Evolutionary conservation across 495 filamentous ascomycete species (phyloP).

Genomic region (Neurospora terricola): DNA sequence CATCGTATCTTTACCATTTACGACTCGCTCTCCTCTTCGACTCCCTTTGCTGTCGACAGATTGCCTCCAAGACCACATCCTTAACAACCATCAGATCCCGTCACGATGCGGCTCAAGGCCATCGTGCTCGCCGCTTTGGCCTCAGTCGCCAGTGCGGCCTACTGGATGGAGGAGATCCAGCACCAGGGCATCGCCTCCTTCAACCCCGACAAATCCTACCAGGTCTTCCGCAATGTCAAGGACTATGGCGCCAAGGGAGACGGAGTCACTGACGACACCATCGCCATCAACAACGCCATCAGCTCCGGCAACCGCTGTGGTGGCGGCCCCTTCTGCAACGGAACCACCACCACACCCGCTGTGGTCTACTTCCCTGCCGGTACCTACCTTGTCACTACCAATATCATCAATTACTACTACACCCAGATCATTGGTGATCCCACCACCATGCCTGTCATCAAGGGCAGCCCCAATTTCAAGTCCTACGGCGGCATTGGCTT

Average conservation of each 20-base stretch:
- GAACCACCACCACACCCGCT: constrained; percentile 60
- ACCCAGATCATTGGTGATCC: constrained; percentile 54
- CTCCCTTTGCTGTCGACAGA: background rate
- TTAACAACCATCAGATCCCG: background rate
- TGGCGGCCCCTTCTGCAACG: constrained; percentile 58
- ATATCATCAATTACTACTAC: constrained; percentile 56
- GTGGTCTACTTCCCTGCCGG: constrained; percentile 62
- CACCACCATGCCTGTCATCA: constrained; percentile 55
- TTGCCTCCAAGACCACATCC: background rate
- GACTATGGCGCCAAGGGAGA: constrained; percentile 72
- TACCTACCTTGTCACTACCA: constrained; percentile 48
- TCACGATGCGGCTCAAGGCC: background rate
- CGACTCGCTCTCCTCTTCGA: background rate
- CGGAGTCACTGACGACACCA: constrained; percentile 29
- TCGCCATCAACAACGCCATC: constrained; percentile 55
- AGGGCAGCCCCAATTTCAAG: constrained; percentile 50
- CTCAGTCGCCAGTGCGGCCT: constrained; percentile 17
- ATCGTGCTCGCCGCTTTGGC: background rate
- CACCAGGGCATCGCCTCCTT: constrained; percentile 39
- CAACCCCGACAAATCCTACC: constrained; percentile 27
- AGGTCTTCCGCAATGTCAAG: constrained; percentile 72
- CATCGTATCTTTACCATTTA: background rate
- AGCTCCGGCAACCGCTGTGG: constrained; percentile 62
- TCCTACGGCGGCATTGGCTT: constrained; percentile 50
- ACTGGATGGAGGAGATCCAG: constrained; percentile 37